These are phyloP conservation scores for Lagenidium giganteum DNA, from an alignment of 352 stramenopile species.

Conservation along the genomic window DNA sequence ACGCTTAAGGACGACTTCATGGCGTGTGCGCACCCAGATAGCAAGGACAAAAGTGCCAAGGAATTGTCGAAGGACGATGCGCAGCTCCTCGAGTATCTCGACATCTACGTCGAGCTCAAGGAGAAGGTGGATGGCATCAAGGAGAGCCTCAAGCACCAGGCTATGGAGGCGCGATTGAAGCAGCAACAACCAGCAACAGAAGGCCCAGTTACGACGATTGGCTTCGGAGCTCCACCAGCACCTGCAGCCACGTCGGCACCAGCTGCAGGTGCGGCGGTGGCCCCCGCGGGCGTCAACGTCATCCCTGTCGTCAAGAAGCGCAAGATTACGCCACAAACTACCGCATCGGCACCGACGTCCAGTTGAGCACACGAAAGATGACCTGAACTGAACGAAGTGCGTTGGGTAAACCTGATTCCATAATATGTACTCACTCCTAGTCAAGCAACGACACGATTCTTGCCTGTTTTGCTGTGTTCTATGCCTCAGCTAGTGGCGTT, in stretches of 20 bases:
- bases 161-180: too few relatives aligned
- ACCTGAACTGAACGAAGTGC: constrained; percentile 1
- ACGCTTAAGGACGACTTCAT: constrained; percentile 55
- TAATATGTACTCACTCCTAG: background rate
- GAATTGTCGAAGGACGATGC: constrained; percentile 27
- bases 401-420: background rate
- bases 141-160: constrained; percentile 28
- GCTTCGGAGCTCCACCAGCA: constrained; percentile 36
- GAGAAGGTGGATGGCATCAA: constrained; percentile 82
- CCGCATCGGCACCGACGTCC: background rate
- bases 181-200: too few relatives aligned
- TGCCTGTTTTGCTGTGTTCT: background rate
- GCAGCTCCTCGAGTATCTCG: constrained; percentile 72
- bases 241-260: constrained; percentile 8
- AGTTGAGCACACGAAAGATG: constrained; percentile 3
- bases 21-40: constrained; percentile 11
- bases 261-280: background rate
- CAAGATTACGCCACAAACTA: constrained; percentile 29
- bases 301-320: constrained; percentile 69
- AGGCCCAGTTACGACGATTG: constrained; percentile 54
- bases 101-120: constrained; percentile 84
- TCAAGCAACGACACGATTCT: background rate
- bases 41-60: constrained; percentile 17
- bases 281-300: constrained; percentile 43
- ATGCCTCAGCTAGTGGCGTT: background rate